phyloP scores from a whole-genome alignment of 768 basidiomycete species.

The Rhodotorula taiwanensis region DNA sequence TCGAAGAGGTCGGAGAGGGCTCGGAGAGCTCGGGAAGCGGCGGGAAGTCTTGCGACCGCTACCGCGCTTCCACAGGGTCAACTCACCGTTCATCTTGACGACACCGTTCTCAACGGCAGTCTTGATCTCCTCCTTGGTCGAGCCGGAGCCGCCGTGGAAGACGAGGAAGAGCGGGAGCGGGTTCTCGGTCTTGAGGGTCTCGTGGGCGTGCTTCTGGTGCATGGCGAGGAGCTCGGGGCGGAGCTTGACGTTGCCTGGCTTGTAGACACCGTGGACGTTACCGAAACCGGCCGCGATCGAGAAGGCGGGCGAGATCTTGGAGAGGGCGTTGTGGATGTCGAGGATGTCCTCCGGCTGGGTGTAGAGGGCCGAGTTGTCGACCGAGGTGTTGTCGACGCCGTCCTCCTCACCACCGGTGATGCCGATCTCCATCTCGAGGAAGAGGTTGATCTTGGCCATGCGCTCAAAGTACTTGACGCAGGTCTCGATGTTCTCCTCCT shows the following conservation, averaged over 20 bases:
- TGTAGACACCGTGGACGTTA: slow-evolving; percentile 99
- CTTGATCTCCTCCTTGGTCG: slow-evolving; percentile 87
- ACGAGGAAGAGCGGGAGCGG: slow-evolving; percentile 89
- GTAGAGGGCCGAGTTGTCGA: slow-evolving; percentile 89
- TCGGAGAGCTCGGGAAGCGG: slow-evolving; percentile 51
- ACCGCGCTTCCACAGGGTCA: no score
- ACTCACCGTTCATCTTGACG: slow-evolving; percentile 90
- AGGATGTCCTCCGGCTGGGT: slow-evolving; percentile 95
- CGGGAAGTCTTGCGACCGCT: no score
- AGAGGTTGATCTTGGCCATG: slow-evolving; percentile 82
- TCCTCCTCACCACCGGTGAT: slow-evolving; percentile 99
- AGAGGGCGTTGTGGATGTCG: slow-evolving; percentile 80
- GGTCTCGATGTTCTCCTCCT: slow-evolving; percentile 84
- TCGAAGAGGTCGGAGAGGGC: slow-evolving; percentile 46
- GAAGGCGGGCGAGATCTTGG: slow-evolving; percentile 80
- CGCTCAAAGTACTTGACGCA: slow-evolving; percentile 93
- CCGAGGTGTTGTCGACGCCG: slow-evolving; percentile 93
- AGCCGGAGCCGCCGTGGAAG: slow-evolving; percentile 99
- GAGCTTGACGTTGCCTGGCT: slow-evolving; percentile 92
- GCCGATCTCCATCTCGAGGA: slow-evolving; percentile 99
- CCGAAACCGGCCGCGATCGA: slow-evolving; percentile 97
- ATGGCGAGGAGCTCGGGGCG: slow-evolving; percentile 83
- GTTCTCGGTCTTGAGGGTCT: slow-evolving; percentile 59
- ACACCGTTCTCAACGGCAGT: slow-evolving; percentile 87
- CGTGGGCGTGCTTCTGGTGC: slow-evolving; percentile 71